phyloP scores from a whole-genome alignment of 805 yeast genomes.

The Wickerhamomyces sydowiorum region DNA sequence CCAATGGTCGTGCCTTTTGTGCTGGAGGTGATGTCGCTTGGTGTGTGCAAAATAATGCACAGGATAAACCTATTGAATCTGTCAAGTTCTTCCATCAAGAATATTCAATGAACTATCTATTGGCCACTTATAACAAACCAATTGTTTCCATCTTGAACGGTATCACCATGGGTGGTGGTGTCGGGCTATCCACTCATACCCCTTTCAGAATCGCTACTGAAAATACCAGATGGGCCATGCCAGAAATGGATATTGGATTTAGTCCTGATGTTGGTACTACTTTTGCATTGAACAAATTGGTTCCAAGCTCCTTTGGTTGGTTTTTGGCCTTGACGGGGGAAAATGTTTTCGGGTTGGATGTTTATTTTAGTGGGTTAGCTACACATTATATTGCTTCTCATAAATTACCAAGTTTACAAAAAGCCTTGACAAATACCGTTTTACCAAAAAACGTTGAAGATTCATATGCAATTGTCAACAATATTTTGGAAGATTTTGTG shows the following conservation, averaged over 20 bases:
- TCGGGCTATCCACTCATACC: constrained; percentile 83
- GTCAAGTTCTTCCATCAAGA: constrained; percentile 70
- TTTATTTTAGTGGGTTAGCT: constrained; percentile 79
- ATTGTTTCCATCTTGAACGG: constrained; percentile 85
- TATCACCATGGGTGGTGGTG: constrained; percentile 97
- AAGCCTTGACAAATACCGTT: constrained; percentile 47
- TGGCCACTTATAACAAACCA: constrained; percentile 85
- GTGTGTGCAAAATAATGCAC: constrained; percentile 56
- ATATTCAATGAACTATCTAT: constrained; percentile 71
- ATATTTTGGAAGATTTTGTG: constrained; percentile 73
- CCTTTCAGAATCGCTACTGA: constrained; percentile 95
- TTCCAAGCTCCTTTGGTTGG: constrained; percentile 76
- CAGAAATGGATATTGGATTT: constrained; percentile 95
- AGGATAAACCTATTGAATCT: constrained; percentile 41
- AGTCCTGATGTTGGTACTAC: constrained; percentile 95
- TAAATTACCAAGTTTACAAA: constrained; percentile 54
- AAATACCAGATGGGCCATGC: constrained; percentile 90
- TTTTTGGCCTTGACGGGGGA: constrained; percentile 86
- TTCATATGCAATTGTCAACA: constrained; percentile 46
- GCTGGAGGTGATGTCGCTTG: constrained; percentile 96
- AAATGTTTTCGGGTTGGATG: constrained; percentile 69
- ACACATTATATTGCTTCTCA: constrained; percentile 81
- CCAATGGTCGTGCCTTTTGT: constrained; percentile 62
- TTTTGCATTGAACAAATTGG: constrained; percentile 74
- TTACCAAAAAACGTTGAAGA: constrained; percentile 22